A percentile compares a stretch with the other conserved stretches of the same genome.
Conservation (phyloP, 805 yeast genomes). For the Lipomyces yamadae region DNA sequence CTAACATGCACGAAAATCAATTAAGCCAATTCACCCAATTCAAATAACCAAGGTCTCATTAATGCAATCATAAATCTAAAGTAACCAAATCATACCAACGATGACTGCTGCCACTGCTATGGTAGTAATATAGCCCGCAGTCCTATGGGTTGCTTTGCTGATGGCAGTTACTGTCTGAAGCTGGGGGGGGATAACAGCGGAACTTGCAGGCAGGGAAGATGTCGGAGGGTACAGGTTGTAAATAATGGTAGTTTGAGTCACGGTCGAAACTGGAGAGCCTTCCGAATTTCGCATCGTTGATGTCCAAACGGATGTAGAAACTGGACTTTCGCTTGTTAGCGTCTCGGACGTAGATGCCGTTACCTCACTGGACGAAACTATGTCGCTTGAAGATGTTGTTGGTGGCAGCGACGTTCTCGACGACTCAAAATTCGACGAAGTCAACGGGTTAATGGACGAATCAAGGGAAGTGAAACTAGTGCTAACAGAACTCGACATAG, state of each 20-base stretch:
- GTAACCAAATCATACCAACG: background rate
- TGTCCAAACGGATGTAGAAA: conserved; percentile 17
- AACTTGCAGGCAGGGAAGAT: background rate
- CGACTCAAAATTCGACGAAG: background rate
- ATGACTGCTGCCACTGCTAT: background rate
- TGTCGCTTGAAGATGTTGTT: background rate
- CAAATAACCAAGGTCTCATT: background rate
- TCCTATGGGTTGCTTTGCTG: conserved; percentile 3
- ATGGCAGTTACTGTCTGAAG: conserved; percentile 4
- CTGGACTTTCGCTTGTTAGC: conserved; percentile 1
- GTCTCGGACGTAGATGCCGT: background rate
- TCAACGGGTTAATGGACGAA: background rate
- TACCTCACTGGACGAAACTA: background rate
- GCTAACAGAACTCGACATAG: background rate
- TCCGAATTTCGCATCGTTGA: conserved; percentile 10
- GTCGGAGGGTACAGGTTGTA: background rate
- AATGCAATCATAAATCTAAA: background rate
- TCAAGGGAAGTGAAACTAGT: background rate
- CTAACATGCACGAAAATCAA: background rate
- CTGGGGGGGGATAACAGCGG: conserved; percentile 9
- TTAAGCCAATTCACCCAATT: background rate
- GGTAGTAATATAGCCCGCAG: background rate
- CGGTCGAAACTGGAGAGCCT: conserved; percentile 25
- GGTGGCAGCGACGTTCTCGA: background rate
- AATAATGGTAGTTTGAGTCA: conserved; percentile 21